These are phyloP conservation scores for Elongisporangium undulatum DNA, from an alignment of 352 stramenopile species.

Conservation along the genomic window DNA sequence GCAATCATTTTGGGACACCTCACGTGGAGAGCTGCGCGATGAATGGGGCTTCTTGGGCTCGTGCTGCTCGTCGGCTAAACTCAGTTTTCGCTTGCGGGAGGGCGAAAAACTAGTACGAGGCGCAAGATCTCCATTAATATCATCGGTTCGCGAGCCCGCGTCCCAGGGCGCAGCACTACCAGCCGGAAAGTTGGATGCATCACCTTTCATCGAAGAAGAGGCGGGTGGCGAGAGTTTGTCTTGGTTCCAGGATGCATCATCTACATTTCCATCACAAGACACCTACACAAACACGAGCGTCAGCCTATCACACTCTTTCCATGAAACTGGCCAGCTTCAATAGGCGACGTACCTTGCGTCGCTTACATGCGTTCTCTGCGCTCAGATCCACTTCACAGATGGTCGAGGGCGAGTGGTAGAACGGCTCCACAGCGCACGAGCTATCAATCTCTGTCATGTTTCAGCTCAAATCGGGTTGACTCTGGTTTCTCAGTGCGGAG, in stretches of 20 bases:
- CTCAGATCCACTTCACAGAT: conserved; percentile 54
- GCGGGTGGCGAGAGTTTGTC: conserved; percentile 1
- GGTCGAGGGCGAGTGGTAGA: conserved; percentile 57
- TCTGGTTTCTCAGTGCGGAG: background rate
- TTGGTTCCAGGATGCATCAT: background rate
- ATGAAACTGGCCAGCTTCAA: background rate
- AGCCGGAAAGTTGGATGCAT: conserved; percentile 22
- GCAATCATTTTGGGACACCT: background rate
- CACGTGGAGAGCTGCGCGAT: conserved; percentile 1
- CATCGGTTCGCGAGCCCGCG: conserved; percentile 27
- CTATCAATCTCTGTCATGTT: conserved; percentile 16
- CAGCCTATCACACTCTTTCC: background rate
- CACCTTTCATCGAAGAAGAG: conserved; percentile 27
- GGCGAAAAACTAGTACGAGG: conserved; percentile 54
- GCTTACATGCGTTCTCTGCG: conserved; percentile 5
- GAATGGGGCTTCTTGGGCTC: conserved; percentile 27
- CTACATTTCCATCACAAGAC: conserved; percentile 6
- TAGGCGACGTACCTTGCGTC: conserved; percentile 29
- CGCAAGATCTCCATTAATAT: conserved; percentile 78
- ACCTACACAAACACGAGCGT: background rate
- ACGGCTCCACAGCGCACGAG: conserved; percentile 20
- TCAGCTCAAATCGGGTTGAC: background rate
- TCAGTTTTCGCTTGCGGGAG: conserved; percentile 59
- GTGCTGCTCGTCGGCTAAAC: conserved; percentile 19
- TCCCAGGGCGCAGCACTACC: conserved; percentile 24